Conservation (phyloP, 208 protist genomes). For the Acanthamoeba culbertsoni region DNA sequence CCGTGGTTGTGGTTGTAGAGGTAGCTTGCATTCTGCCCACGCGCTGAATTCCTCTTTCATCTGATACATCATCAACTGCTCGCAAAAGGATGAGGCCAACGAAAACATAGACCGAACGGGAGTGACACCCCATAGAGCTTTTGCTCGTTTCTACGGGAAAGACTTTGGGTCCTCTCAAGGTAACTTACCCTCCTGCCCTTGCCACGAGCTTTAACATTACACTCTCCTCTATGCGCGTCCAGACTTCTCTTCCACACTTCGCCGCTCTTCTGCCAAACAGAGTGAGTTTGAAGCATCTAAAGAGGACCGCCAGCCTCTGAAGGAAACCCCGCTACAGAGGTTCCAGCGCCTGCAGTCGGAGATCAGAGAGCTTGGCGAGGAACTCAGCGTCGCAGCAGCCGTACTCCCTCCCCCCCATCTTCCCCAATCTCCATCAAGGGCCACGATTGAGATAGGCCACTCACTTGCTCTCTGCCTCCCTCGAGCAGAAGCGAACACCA, state of each 20-base stretch:
- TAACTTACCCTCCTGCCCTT: background rate
- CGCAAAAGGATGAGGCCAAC: background rate
- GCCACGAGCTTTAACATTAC: background rate
- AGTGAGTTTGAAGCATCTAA: conserved; percentile 53
- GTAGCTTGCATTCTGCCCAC: background rate
- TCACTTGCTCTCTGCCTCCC: background rate
- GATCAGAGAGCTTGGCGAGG: conserved; percentile 51
- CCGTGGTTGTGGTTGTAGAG: conserved; percentile 31
- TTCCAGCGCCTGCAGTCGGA: conserved; percentile 59
- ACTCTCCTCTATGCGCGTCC: background rate
- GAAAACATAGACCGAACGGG: conserved; percentile 18
- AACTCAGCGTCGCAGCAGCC: background rate
- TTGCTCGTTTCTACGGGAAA: conserved; percentile 49
- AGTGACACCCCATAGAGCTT: conserved; percentile 15
- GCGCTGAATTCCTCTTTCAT: background rate
- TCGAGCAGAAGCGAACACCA: background rate
- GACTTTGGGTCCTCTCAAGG: background rate
- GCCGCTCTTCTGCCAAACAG: background rate
- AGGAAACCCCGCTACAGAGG: conserved; percentile 56
- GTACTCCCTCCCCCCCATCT: background rate
- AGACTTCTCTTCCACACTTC: background rate
- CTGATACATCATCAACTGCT: background rate
- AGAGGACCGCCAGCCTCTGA: background rate
- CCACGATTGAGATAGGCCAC: background rate
- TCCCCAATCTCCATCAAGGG: background rate